Conservation (phyloP, 805 yeast genomes). For the Saccharomycopsis olivae region DNA sequence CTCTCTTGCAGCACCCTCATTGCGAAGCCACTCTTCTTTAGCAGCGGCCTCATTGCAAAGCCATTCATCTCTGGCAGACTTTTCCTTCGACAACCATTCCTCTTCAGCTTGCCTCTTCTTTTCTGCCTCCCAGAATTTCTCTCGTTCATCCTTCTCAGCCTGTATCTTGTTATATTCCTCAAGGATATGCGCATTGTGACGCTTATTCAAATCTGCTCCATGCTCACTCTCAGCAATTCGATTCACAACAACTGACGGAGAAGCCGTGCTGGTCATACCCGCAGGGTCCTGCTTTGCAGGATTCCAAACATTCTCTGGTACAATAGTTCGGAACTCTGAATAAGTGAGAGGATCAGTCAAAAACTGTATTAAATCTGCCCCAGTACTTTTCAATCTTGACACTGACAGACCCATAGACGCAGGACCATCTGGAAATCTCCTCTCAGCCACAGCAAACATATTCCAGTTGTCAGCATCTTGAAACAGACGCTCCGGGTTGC, state of each 20-base stretch:
- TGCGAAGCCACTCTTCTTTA: not conserved
- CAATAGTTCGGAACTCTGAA: conserved; percentile 7
- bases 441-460: no score
- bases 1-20: not conserved
- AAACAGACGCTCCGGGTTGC: no score
- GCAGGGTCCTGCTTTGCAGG: conserved; percentile 8
- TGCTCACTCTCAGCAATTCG: not conserved
- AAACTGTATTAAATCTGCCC: conserved; percentile 6
- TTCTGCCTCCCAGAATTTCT: not conserved
- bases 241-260: no score
- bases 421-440: no score
- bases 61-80: conserved; percentile 2
- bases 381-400: no score
- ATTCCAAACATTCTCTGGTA: conserved; percentile 3
- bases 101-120: not conserved
- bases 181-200: conserved; percentile 8
- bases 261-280: not conserved
- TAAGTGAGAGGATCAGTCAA: conserved; percentile 12
- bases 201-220: conserved; percentile 6
- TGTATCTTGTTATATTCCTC: not conserved
- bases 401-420: no score
- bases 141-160: not conserved
- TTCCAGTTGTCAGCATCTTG: no score
- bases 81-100: not conserved
- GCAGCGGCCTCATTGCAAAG: conserved; percentile 3